Base-by-base conservation (phyloP, 257 asterid species). In the Penstemon newberryi region DNA sequence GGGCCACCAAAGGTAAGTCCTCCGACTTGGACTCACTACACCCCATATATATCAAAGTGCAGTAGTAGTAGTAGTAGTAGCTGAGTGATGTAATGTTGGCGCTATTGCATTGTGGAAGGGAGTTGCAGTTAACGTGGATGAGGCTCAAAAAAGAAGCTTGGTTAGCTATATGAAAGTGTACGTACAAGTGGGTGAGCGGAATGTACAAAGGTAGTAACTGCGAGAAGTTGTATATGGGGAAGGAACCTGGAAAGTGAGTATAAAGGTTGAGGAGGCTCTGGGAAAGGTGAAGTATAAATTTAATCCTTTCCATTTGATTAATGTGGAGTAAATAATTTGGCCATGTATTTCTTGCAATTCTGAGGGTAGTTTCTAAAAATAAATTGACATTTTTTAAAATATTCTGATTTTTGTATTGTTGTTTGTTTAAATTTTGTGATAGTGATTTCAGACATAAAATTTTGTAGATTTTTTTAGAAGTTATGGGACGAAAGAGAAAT, bases 11-110 rank as follows among this genome's bases (percentile, higher is more conserved):
- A 55, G 90, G 95, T 73, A 87, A 73, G 73, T 84, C 84, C 33
- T 88, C 96, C 55, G 82, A 84, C 77, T 91, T 91, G 18, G 99
- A 94, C 70, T 71, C 95, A 49, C 80, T 83, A 70, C 99, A 93
- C 6, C 99, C 99, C 97, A 93, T 93, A 2, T 0, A 3, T 11
- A 15, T 57, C 52, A 63, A 62, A 66, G 78, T 54, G 60, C 39
- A 52, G 62, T 63, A 11, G 68, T 56, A 6, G 49, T 9, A 56
- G 45, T 42, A 63, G 56, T 54, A 56, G 54, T 66, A 10, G 44
- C 70, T 15, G 77, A 79, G 75, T 57, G 44, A 62, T 67, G 39
- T 41, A 12, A 38, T 43, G 56, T 65, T 50, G 63, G 56, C 18
- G 63, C 65, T 70, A 73, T 79, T 52, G 84, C 88, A 88, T 82